Evolutionary conservation across 148 eudicot species (phyloP), one percentile per base, ranked within the genome.

Genomic region (Chenopodium album): DNA sequence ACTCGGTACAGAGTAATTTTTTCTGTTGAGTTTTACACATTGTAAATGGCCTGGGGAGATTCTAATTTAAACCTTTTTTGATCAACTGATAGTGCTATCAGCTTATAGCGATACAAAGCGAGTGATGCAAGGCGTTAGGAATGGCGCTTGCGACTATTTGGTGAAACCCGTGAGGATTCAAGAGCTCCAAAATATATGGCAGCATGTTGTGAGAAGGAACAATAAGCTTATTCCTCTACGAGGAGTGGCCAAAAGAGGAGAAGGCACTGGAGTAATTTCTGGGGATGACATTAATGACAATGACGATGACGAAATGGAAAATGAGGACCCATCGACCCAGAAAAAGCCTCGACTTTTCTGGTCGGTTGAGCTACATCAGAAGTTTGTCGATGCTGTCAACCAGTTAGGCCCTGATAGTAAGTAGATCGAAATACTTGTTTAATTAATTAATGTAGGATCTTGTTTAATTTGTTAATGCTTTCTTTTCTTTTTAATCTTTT

Each of bases 141-240:
- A 92, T 64, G 99, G 99, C 17, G 99, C 98, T 73, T 91, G 94
- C 73, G 99, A 95, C 82, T 95, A 93, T 85, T 80, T 95, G 81
- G 88, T 93, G 59, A 95, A 95, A 87, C 99, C 99, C 19, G 94
- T 95, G 77, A 86, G 98, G 72, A 79, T 95, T 62, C 93, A 95
- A 88, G 98, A 92, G 85, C 88, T 95, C 67, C 90, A 87, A 81
- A 95, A 93, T 76, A 94, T 93, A 83, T 93, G 95, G 95, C 98
- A 92, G 78, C 95, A 93, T 81, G 92, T 93, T 32, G 79, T 93
- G 23, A 86, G 95, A 84, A 92, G 76, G 81, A 92, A 81, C 72
- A 88, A 84, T 34, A 34, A 34, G 76, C 80, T 86, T 10, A 75
- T 78, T 34, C 77, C 78, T 47, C 66, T 3, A 34, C 37, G 37